Conservation (phyloP, 306 rosid genomes). For the Vigna unguiculata region DNA sequence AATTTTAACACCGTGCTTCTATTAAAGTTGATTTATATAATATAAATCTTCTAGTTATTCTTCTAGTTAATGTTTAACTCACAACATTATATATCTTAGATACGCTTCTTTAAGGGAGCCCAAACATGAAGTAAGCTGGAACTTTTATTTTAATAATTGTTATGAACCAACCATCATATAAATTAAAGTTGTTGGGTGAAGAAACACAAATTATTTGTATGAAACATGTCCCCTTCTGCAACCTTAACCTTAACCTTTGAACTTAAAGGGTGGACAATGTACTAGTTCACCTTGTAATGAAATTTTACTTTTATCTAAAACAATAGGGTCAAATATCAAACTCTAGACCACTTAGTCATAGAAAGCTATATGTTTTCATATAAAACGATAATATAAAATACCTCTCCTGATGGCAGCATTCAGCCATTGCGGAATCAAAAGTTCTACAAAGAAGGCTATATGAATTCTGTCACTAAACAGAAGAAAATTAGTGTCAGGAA, state of each 20-base stretch:
- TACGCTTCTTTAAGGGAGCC: constrained; percentile 5
- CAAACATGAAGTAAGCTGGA: constrained; percentile 15
- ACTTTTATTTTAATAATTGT: constrained; percentile 1
- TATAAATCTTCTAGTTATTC: constrained; percentile 11
- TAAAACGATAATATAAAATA: constrained; percentile 42
- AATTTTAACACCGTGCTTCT: constrained; percentile 17
- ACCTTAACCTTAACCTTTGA: background rate
- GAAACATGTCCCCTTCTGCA: background rate
- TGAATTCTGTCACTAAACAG: constrained; percentile 69
- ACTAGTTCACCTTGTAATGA: background rate
- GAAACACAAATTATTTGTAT: background rate
- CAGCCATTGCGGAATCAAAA: constrained; percentile 89
- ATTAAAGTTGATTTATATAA: constrained; percentile 17
- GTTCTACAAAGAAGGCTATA: constrained; percentile 83
- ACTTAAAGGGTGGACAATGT: background rate
- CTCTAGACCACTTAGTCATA: background rate
- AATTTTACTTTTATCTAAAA: background rate
- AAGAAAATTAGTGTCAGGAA: constrained; percentile 45
- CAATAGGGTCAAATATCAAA: background rate
- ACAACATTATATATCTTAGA: background rate
- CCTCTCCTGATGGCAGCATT: constrained; percentile 98
- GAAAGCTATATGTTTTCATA: constrained; percentile 6
- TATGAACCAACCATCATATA: background rate
- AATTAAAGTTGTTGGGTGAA: background rate
- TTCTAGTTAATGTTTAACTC: constrained; percentile 8